Evolutionary conservation across 177 flowering plant species (phyloP).

Genomic region (Vitis hybrid): DNA sequence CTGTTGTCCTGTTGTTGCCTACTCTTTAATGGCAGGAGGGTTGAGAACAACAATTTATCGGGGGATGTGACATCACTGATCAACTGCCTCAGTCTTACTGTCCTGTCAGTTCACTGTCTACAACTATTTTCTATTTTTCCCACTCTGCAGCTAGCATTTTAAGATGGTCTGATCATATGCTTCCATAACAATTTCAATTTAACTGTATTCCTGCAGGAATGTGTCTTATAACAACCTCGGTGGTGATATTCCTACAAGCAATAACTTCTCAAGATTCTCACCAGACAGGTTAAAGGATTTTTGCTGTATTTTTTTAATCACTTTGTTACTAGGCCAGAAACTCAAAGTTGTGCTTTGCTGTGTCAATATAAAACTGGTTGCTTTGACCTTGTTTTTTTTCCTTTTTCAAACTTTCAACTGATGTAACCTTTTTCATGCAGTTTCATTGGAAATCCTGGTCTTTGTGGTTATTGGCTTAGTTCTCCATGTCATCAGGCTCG

Average conservation of each 20-base stretch:
- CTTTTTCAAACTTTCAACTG: neutral
- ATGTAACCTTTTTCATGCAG: constrained; percentile 34
- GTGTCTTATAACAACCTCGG: constrained; percentile 82
- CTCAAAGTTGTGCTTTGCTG: neutral
- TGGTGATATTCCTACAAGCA: constrained; percentile 76
- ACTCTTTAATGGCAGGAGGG: constrained; percentile 44
- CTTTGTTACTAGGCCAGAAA: neutral
- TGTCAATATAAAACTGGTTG: neutral
- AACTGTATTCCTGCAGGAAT: constrained; percentile 48
- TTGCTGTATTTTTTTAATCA: neutral
- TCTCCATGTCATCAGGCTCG: constrained; percentile 62
- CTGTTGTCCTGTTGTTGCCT: no score
- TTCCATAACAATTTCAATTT: neutral
- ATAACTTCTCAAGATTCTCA: constrained; percentile 87
- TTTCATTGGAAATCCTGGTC: constrained; percentile 79
- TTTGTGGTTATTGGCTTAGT: constrained; percentile 81
- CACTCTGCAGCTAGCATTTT: no score
- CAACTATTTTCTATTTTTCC: neutral
- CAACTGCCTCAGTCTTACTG: constrained; percentile 72
- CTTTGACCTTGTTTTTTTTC: neutral
- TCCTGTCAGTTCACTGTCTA: constrained; percentile 50
- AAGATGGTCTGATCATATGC: neutral
- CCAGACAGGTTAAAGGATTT: constrained; percentile 56
- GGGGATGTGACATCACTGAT: constrained; percentile 67
- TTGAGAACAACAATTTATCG: constrained; percentile 75